Evolutionary conservation across 306 rosid genomes (phyloP), one percentile per base, ranked within the genome.

Genomic region (Fragaria nilgerrensis): DNA sequence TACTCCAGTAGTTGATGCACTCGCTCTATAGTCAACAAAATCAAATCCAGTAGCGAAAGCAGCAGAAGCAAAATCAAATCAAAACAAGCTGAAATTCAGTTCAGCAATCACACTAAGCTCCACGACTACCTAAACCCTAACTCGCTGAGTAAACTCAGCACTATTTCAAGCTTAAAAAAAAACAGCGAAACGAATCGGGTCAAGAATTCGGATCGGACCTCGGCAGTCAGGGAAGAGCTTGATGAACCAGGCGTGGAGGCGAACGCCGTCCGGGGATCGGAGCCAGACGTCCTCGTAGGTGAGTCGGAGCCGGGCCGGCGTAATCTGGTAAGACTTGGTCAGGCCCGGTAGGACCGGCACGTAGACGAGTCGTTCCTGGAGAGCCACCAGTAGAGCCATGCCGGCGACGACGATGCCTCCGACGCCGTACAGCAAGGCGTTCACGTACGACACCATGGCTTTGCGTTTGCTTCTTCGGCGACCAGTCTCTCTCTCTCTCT

Each of bases 211-310:
- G 82, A 87, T 70, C 82, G 45, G 72, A 96, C 99, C 99, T 89
- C 90, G 86, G 75, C 84, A 85, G n/a, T 88, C 69, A 37, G 99
- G n/a, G 79, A 93, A 80, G 89, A 96, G 97, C 77, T 90, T 96
- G 90, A 96, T 91, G 88, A 96, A 96, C 99, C 99, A 96, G 47
- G 98, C 88, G 70, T 96, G 99, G 48, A 96, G 99, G 23, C 92
- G 91, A 61, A 96, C 90, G 50, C 99, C 99, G 64, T 96, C 99
- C 49, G 94, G 83, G 74, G 99, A 91, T 48, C 81, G 84, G 79
- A 96, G 94, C 98, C 98, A 93, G 61, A 96, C 70, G 58, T 96
- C 98, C 74, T 96, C 98, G 81, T 91, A 93, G 67, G 81, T 0
- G 82, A 96, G 96, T 0, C 97, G 82, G 81, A 96, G 92, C 11